A percentile compares a stretch with the other conserved stretches of the same genome.
Evolutionary conservation across 495 filamentous ascomycete species (phyloP).

Genomic region (Sordaria brevicollis): DNA sequence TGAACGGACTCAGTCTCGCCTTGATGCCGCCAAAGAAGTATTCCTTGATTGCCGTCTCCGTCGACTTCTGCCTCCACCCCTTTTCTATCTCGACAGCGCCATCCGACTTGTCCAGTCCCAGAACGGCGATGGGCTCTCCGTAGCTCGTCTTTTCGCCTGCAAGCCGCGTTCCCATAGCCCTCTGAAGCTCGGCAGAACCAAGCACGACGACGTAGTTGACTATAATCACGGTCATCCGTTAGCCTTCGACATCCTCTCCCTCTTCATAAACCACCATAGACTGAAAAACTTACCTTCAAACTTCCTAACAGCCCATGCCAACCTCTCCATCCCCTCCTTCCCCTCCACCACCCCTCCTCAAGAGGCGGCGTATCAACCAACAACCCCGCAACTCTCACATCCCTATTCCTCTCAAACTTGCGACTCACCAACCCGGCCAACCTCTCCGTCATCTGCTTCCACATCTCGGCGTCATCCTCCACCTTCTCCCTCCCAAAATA

Average conservation of each 20-base stretch:
- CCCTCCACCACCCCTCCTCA: conserved; percentile 49
- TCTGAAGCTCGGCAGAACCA: conserved; percentile 73
- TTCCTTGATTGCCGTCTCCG: conserved; percentile 67
- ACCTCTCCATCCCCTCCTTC: conserved; percentile 51
- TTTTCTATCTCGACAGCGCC: conserved; percentile 78
- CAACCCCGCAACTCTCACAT: conserved; percentile 59
- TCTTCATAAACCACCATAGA: neutral
- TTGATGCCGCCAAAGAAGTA: conserved; percentile 88
- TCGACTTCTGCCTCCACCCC: conserved; percentile 56
- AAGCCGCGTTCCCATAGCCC: conserved; percentile 68
- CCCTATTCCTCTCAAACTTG: conserved; percentile 67
- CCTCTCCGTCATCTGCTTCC: conserved; percentile 61
- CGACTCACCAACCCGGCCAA: conserved; percentile 70
- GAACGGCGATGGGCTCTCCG: conserved; percentile 56
- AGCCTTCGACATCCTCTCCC: neutral
- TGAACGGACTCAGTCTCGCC: conserved; percentile 73
- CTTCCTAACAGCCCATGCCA: conserved; percentile 77
- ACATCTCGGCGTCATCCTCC: conserved; percentile 63
- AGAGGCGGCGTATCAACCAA: conserved; percentile 79
- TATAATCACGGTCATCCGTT: conserved; percentile 47
- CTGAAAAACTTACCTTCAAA: conserved; percentile 54
- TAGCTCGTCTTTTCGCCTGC: conserved; percentile 48
- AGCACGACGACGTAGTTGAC: conserved; percentile 52
- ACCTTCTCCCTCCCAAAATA: conserved; percentile 69
- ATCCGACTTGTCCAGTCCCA: conserved; percentile 77